Evolutionary conservation across 805 yeast species (phyloP).

Genomic region (Sungouiella thailandica): DNA sequence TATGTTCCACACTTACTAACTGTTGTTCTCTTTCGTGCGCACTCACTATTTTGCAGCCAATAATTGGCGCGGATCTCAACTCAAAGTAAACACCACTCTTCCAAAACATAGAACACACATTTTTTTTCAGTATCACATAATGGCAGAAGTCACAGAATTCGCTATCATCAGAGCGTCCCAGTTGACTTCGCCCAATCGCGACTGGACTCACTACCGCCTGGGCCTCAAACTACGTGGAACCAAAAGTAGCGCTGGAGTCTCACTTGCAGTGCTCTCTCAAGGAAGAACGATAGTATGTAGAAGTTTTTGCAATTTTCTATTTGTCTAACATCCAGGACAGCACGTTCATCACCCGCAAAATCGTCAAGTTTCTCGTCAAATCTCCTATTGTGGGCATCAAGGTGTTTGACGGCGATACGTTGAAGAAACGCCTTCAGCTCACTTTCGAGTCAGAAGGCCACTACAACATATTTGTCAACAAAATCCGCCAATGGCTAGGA

Average conservation of each 20-base stretch:
- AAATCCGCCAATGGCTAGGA: constrained; percentile 12
- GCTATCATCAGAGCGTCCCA: constrained; percentile 15
- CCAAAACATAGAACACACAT: no score
- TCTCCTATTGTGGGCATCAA: constrained; percentile 16
- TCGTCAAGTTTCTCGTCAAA: constrained; percentile 13
- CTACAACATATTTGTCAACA: constrained; percentile 12
- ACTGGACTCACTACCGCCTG: constrained; percentile 19
- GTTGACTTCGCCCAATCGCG: constrained; percentile 15
- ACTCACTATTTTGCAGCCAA: no score
- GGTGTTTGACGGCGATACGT: constrained; percentile 14
- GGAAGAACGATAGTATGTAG: constrained; percentile 15
- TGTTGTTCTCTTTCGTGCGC: no score
- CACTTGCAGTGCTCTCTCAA: constrained; percentile 12
- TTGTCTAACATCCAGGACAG: no score
- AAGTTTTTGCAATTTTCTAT: no score
- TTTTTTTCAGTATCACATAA: no score
- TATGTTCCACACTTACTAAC: no score
- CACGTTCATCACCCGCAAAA: constrained; percentile 8
- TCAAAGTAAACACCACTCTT: no score
- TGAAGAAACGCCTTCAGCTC: constrained; percentile 13
- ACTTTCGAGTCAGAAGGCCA: constrained; percentile 15
- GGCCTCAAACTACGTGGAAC: constrained; percentile 14
- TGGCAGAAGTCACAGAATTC: constrained; percentile 14
- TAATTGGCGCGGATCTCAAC: no score
- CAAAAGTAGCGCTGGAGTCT: constrained; percentile 7